Conservation (phyloP, 2,329 filamentous ascomycete genomes). For the Orbilia oligospora region DNA sequence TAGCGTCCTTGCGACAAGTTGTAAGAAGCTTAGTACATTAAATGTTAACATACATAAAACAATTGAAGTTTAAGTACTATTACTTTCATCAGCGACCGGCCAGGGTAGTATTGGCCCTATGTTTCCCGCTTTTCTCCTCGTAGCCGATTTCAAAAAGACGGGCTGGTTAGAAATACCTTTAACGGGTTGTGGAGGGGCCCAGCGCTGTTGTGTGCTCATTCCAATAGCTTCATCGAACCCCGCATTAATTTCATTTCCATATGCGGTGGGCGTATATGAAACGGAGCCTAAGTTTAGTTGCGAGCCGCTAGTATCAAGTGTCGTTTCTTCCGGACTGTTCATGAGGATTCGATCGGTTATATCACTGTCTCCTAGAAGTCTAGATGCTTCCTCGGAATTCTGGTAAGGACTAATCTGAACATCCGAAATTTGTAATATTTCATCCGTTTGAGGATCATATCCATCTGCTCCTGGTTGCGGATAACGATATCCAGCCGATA, state of each 20-base stretch:
- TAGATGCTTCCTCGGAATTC: background rate
- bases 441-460: background rate
- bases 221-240: background rate
- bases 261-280: background rate
- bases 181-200: background rate
- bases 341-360: background rate
- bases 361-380: conserved; percentile 1
- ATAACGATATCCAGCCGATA: conserved; percentile 3
- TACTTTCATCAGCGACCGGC: too few species aligned
- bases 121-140: too few species aligned
- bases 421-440: background rate
- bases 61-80: too few species aligned
- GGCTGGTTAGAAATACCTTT: too few species aligned
- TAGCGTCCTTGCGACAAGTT: too few species aligned
- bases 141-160: too few species aligned
- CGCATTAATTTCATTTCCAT: background rate
- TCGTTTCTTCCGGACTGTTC: background rate
- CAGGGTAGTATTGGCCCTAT: too few species aligned
- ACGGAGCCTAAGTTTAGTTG: background rate
- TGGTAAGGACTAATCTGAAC: background rate
- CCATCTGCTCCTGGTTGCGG: background rate
- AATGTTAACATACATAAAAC: too few species aligned
- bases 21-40: too few species aligned
- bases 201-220: background rate
- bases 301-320: background rate